Evolutionary conservation across 805 yeast genomes (phyloP), one percentile per base, ranked within the genome.

Genomic region (Wickerhamiella australiensis): DNA sequence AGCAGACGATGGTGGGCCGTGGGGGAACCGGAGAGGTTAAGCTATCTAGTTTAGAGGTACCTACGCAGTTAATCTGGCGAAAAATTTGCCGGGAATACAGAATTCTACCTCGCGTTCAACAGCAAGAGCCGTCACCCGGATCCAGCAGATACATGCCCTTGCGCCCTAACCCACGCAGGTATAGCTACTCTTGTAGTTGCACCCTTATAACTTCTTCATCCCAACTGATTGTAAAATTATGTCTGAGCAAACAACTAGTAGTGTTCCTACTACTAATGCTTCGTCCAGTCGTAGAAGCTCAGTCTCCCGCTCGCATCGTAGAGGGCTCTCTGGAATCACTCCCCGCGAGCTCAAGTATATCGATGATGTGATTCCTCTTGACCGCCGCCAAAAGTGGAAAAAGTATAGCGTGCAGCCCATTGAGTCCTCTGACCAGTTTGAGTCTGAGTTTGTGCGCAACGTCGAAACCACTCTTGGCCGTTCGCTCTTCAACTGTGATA

Each of bases 401-500:
- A 80, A 79, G 61, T 79, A 75, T 62, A 76, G 80, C 29, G 78
- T 77, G 27, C 65, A 68, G 55, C 77, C 74, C 56, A 71, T 76
- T 53, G 53, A 58, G 13, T 65, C 73, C 47, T 70, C 69, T 44
- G 81, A 74, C 7, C 77, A 71, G 25, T 82, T 87, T 58, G 82
- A 86, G 63, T 60, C 69, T 36, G 73, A 73, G 52, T 83, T 87
- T 62, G 82, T 87, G 46, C 76, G 78, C 56, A 94, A 88, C 65
- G 95, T 88, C 37, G 96, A 87, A 66, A 84, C 94, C 38, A 77
- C 88, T 1, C 71, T 87, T 62, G 96, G 94, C n/a, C 75, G 96
- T 59, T 85, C 90, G 29, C 70, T 87, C 71, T 85, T 83, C 74
- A 88, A 88, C 61, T 85, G 95, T 68, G 96, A 88, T 65, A 80